A percentile compares a stretch with the other conserved stretches of the same genome.
Conservation (phyloP, 73 alveolate genomes). For the Paramecium sonneborni region DNA sequence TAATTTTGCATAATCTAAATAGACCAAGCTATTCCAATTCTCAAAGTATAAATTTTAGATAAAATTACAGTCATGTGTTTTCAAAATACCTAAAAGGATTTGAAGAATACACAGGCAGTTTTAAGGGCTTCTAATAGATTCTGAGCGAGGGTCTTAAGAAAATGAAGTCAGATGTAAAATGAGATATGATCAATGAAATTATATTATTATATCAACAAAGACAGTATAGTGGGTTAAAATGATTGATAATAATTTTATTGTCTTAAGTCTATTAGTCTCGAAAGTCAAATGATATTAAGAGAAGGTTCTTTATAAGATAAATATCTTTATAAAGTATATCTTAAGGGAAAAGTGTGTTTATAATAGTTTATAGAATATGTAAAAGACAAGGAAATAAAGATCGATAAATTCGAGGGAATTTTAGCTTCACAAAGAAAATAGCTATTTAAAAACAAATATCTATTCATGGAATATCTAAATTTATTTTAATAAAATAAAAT, state of each 20-base stretch:
- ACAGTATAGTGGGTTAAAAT: too few relatives aligned
- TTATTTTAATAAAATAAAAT: neutral
- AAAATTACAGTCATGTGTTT: neutral
- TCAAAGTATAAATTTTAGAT: neutral
- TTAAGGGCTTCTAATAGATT: constrained; percentile 25
- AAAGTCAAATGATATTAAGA: too few relatives aligned
- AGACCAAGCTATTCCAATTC: constrained; percentile 37
- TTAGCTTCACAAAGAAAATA: too few relatives aligned
- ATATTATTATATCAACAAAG: neutral
- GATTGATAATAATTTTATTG: too few relatives aligned
- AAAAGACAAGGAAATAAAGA: too few relatives aligned
- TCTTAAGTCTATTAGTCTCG: too few relatives aligned
- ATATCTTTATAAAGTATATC: too few relatives aligned
- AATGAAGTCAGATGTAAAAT: constrained; percentile 1
- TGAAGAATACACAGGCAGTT: neutral
- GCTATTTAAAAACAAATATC: neutral
- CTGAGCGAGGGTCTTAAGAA: constrained; percentile 22
- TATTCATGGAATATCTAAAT: neutral
- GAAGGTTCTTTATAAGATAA: too few relatives aligned
- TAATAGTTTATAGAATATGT: too few relatives aligned
- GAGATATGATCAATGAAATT: neutral
- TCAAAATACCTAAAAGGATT: neutral
- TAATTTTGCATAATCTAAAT: neutral
- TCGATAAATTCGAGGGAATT: too few relatives aligned
- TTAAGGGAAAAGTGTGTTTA: too few relatives aligned